Evolutionary conservation across 345 rosid genomes (phyloP).

Genomic region (Citrus cavaleriei): DNA sequence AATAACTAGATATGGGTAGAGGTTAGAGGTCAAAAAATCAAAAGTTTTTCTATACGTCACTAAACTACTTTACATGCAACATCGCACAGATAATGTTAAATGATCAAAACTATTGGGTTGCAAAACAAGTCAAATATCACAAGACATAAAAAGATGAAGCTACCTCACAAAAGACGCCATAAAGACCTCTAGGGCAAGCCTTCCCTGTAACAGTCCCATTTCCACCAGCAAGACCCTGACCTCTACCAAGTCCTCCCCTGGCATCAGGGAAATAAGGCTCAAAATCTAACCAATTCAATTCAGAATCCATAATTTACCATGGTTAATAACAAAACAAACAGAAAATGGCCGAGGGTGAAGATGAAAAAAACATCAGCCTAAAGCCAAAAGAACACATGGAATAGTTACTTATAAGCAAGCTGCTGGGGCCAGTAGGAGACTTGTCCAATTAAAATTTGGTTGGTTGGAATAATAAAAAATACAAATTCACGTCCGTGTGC

Average conservation of each 20-base stretch:
- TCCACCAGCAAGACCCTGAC: constrained; percentile 61
- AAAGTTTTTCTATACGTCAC: background rate
- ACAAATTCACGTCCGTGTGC: background rate
- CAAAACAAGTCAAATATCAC: background rate
- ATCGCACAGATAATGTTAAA: background rate
- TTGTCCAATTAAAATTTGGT: background rate
- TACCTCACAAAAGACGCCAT: constrained; percentile 89
- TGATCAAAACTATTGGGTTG: background rate
- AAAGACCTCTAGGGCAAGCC: constrained; percentile 83
- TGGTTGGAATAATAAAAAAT: background rate
- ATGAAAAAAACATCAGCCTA: background rate
- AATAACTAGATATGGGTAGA: background rate
- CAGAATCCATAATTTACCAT: constrained; percentile 2
- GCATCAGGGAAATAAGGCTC: constrained; percentile 7
- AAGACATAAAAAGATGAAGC: background rate
- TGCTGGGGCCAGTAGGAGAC: background rate
- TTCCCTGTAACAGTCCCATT: constrained; percentile 83
- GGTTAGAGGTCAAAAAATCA: background rate
- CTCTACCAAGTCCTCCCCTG: constrained; percentile 81
- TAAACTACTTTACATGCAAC: background rate
- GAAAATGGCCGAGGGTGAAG: background rate
- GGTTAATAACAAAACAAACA: background rate
- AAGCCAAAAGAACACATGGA: background rate
- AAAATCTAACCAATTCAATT: constrained; percentile 15
- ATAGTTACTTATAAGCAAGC: constrained; percentile 8